Evolutionary conservation across 2,329 filamentous ascomycete species (phyloP).

Genomic region (Penicillium brasilianum): DNA sequence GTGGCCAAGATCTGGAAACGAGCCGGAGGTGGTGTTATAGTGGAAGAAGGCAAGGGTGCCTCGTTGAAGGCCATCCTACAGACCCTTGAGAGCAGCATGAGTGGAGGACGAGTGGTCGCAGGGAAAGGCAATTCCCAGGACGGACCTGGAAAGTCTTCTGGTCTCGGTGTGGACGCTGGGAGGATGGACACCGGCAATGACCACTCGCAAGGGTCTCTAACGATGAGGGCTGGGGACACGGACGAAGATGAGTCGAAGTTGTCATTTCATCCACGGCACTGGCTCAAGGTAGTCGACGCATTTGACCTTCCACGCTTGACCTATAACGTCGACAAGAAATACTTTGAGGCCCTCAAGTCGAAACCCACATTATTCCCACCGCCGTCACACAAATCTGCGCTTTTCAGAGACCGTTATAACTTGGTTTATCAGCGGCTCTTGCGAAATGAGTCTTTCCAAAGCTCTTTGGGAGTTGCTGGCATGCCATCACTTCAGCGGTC

Average conservation of each 20-base stretch:
- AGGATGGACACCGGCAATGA: slow-evolving; percentile 53
- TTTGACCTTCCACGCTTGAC: slow-evolving; percentile 74
- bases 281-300: slow-evolving; percentile 82
- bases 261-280: slow-evolving; percentile 73
- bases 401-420: slow-evolving; percentile 90
- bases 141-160: slow-evolving; percentile 36
- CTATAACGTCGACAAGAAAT: slow-evolving; percentile 70
- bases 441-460: slow-evolving; percentile 91
- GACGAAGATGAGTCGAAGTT: slow-evolving; percentile 64
- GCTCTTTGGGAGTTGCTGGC: slow-evolving; percentile 70
- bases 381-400: slow-evolving; percentile 77
- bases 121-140: slow-evolving; percentile 54
- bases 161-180: slow-evolving; percentile 52
- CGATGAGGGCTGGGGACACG: slow-evolving; percentile 50
- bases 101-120: slow-evolving; percentile 65
- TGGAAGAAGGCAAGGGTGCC: slow-evolving; percentile 75
- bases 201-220: slow-evolving; percentile 37
- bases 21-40: slow-evolving; percentile 83
- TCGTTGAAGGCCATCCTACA: slow-evolving; percentile 79
- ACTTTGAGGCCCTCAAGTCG: slow-evolving; percentile 76
- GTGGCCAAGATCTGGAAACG: slow-evolving; percentile 91
- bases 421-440: slow-evolving; percentile 90
- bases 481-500: slow-evolving; percentile 62
- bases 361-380: slow-evolving; percentile 75
- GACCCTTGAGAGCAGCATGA: slow-evolving; percentile 85